A percentile compares a stretch with the other conserved stretches of the same genome.
phyloP scores from a whole-genome alignment of 2,329 filamentous ascomycete genomes.

The Neonectria punicea region DNA sequence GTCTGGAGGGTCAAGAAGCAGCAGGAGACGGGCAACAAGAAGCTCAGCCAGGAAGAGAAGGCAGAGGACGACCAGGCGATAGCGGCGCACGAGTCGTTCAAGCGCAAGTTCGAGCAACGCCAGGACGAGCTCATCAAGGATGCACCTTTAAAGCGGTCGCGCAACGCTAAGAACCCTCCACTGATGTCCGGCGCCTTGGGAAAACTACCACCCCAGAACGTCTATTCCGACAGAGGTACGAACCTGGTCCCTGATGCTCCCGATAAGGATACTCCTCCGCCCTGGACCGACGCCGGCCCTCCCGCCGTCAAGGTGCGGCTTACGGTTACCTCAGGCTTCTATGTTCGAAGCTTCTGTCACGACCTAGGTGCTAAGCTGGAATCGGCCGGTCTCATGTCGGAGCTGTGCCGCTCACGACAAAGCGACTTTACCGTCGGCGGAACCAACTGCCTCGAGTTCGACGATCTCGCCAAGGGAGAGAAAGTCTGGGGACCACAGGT shows the following conservation, averaged over 20 bases:
- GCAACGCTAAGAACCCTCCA: constrained; percentile 47
- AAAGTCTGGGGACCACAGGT: constrained; percentile 85
- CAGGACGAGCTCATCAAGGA: constrained; percentile 68
- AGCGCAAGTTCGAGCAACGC: constrained; percentile 67
- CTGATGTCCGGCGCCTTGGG: constrained; percentile 70
- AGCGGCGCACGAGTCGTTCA: constrained; percentile 66
- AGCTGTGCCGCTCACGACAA: constrained; percentile 83
- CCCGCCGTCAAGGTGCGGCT: constrained; percentile 86
- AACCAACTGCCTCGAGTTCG: constrained; percentile 80
- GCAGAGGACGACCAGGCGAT: constrained; percentile 65
- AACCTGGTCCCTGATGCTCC: constrained; percentile 64
- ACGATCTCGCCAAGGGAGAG: constrained; percentile 80
- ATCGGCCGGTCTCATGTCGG: constrained; percentile 87
- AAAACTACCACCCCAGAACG: constrained; percentile 58
- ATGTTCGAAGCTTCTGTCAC: constrained; percentile 92
- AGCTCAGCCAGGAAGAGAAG: constrained; percentile 64
- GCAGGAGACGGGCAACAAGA: constrained; percentile 60
- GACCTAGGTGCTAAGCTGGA: constrained; percentile 86
- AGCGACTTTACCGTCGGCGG: constrained; percentile 79
- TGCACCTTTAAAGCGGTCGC: constrained; percentile 51
- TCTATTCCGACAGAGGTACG: constrained; percentile 55
- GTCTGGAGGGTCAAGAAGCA: constrained; percentile 71
- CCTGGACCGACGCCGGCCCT: constrained; percentile 71
- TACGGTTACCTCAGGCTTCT: constrained; percentile 96
- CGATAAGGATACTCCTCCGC: constrained; percentile 59